Evolutionary conservation across 768 basidiomycete genomes (phyloP).

Genomic region (Kwoniella heveanensis): DNA sequence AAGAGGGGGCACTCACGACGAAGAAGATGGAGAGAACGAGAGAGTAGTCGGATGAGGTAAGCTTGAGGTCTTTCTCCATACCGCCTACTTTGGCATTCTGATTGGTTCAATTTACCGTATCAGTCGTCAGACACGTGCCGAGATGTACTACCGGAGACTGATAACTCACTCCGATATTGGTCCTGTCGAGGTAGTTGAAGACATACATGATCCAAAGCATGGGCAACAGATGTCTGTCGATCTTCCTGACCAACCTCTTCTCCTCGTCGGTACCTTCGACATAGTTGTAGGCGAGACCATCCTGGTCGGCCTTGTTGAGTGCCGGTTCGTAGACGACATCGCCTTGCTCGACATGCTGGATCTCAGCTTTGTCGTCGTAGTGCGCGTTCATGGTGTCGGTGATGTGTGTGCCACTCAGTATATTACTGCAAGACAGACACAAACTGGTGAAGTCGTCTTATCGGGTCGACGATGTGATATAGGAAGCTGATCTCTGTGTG

Average conservation of each 20-base stretch:
- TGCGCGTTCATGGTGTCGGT: background rate
- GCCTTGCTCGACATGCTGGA: constrained; percentile 19
- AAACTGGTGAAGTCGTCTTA: too few relatives aligned
- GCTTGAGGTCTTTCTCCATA: constrained; percentile 46
- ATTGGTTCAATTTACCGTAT: too few relatives aligned
- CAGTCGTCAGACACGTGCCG: too few relatives aligned
- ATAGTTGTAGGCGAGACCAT: constrained; percentile 24
- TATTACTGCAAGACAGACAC: too few relatives aligned
- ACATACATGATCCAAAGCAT: constrained; percentile 52
- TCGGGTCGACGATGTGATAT: too few relatives aligned
- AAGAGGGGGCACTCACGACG: constrained; percentile 35
- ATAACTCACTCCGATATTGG: constrained; percentile 48
- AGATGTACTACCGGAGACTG: too few relatives aligned
- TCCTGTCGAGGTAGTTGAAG: constrained; percentile 48
- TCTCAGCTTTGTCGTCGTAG: constrained; percentile 16
- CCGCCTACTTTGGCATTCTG: constrained; percentile 53
- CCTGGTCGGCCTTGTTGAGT: background rate
- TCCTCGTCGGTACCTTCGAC: constrained; percentile 46
- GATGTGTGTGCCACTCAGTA: background rate
- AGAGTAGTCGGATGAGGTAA: constrained; percentile 54
- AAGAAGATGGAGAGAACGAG: constrained; percentile 56
- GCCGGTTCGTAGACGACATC: background rate
- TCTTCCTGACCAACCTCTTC: constrained; percentile 48
- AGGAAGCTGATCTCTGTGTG: too few relatives aligned
- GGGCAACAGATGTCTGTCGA: constrained; percentile 45